A percentile compares a stretch with the other conserved stretches of the same genome.
Conservation (phyloP, 2,329 filamentous ascomycete species). For the Trematosphaeria pertusa region DNA sequence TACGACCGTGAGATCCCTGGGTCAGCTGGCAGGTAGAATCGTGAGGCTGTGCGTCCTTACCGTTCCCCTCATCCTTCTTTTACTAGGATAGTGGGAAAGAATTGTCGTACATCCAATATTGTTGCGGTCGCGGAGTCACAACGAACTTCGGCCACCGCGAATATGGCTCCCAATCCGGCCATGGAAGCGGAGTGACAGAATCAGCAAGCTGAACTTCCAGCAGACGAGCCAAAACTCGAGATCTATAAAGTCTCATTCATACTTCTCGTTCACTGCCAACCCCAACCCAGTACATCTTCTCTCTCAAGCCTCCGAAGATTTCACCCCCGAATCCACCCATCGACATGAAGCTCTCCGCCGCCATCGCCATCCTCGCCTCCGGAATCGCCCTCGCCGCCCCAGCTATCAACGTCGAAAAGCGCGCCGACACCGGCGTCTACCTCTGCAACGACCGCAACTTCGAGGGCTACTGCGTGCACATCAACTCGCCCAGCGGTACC, state of each 20-base stretch:
- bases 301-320: neutral
- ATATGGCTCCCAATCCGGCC: no score
- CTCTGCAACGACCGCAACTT: constrained; percentile 23
- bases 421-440: constrained; percentile 11
- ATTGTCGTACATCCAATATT: neutral
- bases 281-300: neutral
- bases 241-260: no score
- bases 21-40: neutral
- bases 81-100: no score
- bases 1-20: neutral
- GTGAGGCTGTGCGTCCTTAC: neutral
- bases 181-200: no score
- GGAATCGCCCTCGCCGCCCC: constrained; percentile 11
- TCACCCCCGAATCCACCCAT: neutral
- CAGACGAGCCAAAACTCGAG: neutral
- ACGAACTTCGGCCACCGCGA: neutral
- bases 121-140: neutral
- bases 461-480: constrained; percentile 19
- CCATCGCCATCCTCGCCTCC: constrained; percentile 7
- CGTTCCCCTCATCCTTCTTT: no score
- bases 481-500: constrained; percentile 8
- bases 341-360: constrained; percentile 14
- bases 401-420: constrained; percentile 11
- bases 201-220: neutral
- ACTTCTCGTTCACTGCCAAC: neutral